These are phyloP conservation scores for Silene uniflora DNA, from an alignment of 148 eudicot species.

Conservation along the genomic window DNA sequence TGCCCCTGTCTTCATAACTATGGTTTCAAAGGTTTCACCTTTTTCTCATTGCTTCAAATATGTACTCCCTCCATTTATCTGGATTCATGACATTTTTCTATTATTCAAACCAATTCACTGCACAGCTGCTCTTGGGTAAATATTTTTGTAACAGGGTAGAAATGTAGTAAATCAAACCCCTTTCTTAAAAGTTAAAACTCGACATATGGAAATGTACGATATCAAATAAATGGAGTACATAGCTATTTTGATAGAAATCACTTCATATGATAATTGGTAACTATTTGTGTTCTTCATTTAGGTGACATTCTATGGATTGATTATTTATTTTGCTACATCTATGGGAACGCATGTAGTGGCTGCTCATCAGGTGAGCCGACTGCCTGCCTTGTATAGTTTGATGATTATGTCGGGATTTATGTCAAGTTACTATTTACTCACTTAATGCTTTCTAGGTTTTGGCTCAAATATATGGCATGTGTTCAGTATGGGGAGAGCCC, in stretches of 20 bases:
- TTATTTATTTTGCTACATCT: slow-evolving; percentile 83
- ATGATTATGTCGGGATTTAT: not conserved
- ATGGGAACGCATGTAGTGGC: slow-evolving; percentile 84
- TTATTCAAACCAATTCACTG: not conserved
- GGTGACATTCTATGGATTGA: slow-evolving; percentile 72
- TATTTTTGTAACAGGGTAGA: not conserved
- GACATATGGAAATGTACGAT: no score
- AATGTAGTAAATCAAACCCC: no score
- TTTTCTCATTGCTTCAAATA: not conserved
- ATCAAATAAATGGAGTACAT: no score
- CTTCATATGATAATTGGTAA: slow-evolving; percentile 10
- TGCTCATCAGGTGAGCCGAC: slow-evolving; percentile 81
- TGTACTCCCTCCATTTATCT: not conserved
- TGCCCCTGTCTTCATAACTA: slow-evolving; percentile 83
- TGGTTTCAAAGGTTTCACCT: slow-evolving; percentile 71
- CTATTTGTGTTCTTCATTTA: slow-evolving; percentile 15
- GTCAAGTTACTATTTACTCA: slow-evolving; percentile 9
- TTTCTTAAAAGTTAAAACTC: no score
- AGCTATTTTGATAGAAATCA: not conserved
- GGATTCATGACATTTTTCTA: not conserved
- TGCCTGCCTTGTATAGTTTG: not conserved
- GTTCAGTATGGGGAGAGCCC: slow-evolving; percentile 90
- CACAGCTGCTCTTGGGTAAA: not conserved
- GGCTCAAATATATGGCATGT: slow-evolving; percentile 60
- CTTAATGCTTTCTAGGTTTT: slow-evolving; percentile 46